Evolutionary conservation across 2,329 filamentous ascomycete species (phyloP), one percentile per base, ranked within the genome.

Genomic region (Monilinia fructicola): DNA sequence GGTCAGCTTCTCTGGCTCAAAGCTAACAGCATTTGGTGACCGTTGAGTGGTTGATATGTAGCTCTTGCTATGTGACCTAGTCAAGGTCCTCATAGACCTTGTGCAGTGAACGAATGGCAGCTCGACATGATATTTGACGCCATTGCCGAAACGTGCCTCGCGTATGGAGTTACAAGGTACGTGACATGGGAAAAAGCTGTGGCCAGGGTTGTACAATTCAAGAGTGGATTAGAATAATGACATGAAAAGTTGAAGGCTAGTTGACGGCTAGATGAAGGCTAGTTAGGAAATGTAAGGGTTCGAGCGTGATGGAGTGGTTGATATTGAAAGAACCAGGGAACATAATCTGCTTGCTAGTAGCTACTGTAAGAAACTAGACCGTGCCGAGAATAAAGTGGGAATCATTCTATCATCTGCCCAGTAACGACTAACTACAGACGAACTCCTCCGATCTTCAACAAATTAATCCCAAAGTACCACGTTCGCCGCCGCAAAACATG

Each of bases 111-210:
- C 65, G 61, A 67, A 67, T 67, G 31, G 40, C 42, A 65, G 44
- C 16, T 35, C 42, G 65, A 35, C 53, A 64, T 64, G 52, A 56
- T 40, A 56, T 53, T 67, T 67, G 65, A 67, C 53, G 65, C 60
- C 65, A 64, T 64, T 64, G 65, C 65, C 65, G 65, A 67, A 67
- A 67, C 65, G 52, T 67, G 58, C 65, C 53, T 67, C 44, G 56
- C 44, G 48, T 60, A 23, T 50, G 14, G 56, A 60, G 58, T 50
- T 60, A 38, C 44, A 60, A 61, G 58, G 58, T 61, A 26, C 28
- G 58, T 61, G 48, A 54, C 60, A 67, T 38, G 46, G 53, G 26
- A 44, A 54, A 38, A 53, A 38, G 40, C 5, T 35, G 16, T 60
- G 55, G 44, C 62, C 28, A 44, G 52, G 61, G 50, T 42, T 31